A percentile compares a stretch with the other conserved stretches of the same genome.
phyloP scores from a whole-genome alignment of 768 basidiomycete species.

The Fomitopsis serialis region DNA sequence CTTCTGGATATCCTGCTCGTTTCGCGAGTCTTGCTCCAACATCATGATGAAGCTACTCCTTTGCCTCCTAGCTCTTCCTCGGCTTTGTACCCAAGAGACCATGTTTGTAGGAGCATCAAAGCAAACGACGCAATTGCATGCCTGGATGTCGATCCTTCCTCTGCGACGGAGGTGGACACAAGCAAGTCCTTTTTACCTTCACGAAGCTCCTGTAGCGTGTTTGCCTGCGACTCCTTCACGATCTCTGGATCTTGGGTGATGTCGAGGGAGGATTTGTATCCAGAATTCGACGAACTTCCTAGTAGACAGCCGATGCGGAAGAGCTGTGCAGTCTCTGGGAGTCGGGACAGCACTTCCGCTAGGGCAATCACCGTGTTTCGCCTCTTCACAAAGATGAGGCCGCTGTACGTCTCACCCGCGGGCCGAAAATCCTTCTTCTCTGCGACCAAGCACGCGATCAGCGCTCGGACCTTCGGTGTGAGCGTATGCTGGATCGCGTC shows the following conservation, averaged over 20 bases:
- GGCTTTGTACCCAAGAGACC: constrained; percentile 80
- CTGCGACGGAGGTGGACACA: constrained; percentile 74
- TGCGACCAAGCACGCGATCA: constrained; percentile 47
- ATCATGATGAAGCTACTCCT: constrained; percentile 72
- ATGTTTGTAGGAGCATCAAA: constrained; percentile 76
- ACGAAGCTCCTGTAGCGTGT: constrained; percentile 58
- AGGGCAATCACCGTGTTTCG: constrained; percentile 72
- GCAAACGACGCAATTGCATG: constrained; percentile 76
- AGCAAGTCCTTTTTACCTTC: constrained; percentile 68
- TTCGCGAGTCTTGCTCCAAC: constrained; percentile 41
- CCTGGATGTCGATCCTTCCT: constrained; percentile 86
- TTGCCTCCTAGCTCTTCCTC: constrained; percentile 68
- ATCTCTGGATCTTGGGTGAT: constrained; percentile 63
- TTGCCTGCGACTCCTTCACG: constrained; percentile 43
- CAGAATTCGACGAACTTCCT: constrained; percentile 54
- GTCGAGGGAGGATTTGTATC: constrained; percentile 60
- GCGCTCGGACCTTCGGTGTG: constrained; percentile 52
- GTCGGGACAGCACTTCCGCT: constrained; percentile 50
- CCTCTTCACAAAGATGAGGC: constrained; percentile 73
- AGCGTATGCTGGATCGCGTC: constrained; percentile 46
- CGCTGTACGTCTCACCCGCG: constrained; percentile 54
- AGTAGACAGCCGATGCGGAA: constrained; percentile 61
- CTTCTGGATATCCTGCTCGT: constrained; percentile 38
- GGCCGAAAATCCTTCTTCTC: constrained; percentile 53
- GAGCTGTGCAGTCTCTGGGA: constrained; percentile 45